Conservation (phyloP, 2,329 filamentous ascomycete genomes). For the Aspergillus floridensis region DNA sequence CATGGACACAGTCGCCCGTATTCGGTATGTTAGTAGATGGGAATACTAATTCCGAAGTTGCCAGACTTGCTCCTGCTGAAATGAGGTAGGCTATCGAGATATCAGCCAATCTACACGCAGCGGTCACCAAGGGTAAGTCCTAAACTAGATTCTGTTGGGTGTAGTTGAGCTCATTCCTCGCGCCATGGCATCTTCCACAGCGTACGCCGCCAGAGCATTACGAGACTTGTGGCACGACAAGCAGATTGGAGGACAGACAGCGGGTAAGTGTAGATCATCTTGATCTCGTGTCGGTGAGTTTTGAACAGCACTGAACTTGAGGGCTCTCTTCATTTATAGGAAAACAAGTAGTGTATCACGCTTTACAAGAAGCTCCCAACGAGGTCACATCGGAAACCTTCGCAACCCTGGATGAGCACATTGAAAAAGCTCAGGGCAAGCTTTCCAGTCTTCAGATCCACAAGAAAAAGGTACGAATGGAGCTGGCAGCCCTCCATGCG, state of each 20-base stretch:
- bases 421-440: conserved; percentile 46
- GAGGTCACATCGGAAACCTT: conserved; percentile 50
- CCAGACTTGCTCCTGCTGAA: not conserved
- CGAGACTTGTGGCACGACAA: conserved; percentile 62
- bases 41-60: not conserved
- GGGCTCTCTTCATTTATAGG: conserved; percentile 39
- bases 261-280: conserved; percentile 40
- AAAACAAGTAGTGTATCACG: conserved; percentile 63
- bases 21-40: conserved; percentile 33
- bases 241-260: conserved; percentile 56
- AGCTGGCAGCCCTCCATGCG: conserved; percentile 47
- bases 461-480: conserved; percentile 50
- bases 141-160: not conserved
- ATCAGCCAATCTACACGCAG: conserved; percentile 61
- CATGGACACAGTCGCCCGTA: conserved; percentile 49
- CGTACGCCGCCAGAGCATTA: conserved; percentile 58
- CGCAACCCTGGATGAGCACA: conserved; percentile 49
- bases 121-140: conserved; percentile 53
- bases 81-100: conserved; percentile 52
- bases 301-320: not conserved
- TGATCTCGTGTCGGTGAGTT: not conserved
- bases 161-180: not conserved
- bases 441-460: conserved; percentile 45
- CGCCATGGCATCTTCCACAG: conserved; percentile 28
- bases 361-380: conserved; percentile 51